Conservation (phyloP, 2,329 filamentous ascomycete genomes). For the Rutstroemia sp. region DNA sequence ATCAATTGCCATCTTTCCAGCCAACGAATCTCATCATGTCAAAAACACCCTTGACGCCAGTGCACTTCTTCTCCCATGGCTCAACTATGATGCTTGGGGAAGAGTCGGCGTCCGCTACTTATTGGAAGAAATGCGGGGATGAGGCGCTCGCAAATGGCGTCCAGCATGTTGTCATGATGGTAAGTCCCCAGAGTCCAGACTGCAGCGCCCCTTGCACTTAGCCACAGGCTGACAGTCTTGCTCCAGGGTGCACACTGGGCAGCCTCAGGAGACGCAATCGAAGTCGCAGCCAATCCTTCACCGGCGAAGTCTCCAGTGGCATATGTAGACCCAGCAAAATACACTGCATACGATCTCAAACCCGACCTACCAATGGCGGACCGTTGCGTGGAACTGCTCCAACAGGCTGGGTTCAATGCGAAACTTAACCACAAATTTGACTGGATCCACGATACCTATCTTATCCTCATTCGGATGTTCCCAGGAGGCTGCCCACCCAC, state of each 20-base stretch:
- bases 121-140: conserved; percentile 60
- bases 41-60: conserved; percentile 10
- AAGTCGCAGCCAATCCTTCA: conserved; percentile 52
- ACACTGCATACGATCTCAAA: conserved; percentile 52
- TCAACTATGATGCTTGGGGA: conserved; percentile 68
- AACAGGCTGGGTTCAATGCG: conserved; percentile 45
- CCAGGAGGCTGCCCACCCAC: conserved; percentile 57
- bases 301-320: conserved; percentile 57
- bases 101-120: conserved; percentile 50
- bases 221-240: background rate
- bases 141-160: conserved; percentile 51
- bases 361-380: conserved; percentile 48
- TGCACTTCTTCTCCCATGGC: conserved; percentile 53
- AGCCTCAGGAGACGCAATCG: conserved; percentile 44
- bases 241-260: conserved; percentile 61
- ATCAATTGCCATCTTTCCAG: no score
- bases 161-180: conserved; percentile 60
- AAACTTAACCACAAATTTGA: conserved; percentile 49
- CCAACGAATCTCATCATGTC: background rate
- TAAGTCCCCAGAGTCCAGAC: conserved; percentile 23
- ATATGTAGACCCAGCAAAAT: conserved; percentile 59
- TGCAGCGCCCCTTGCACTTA: background rate
- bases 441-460: conserved; percentile 67
- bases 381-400: conserved; percentile 43
- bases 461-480: conserved; percentile 65